A percentile compares a stretch with the other conserved stretches of the same genome.
Evolutionary conservation across 2,329 filamentous ascomycete species (phyloP).

Genomic region (Zymoseptoria crescenta): DNA sequence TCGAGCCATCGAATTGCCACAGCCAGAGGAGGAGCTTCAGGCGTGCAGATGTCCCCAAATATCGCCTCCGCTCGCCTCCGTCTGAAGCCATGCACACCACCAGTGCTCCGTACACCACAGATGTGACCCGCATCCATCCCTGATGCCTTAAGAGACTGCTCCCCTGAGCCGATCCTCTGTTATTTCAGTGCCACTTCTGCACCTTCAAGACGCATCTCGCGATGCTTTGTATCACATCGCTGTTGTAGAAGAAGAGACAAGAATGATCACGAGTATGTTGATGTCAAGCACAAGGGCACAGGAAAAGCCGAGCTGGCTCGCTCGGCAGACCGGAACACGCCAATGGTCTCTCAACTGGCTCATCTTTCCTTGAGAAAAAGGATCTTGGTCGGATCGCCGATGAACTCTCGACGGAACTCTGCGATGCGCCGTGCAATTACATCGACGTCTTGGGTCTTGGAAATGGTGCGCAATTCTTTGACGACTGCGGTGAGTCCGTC

Average conservation of each 20-base stretch:
- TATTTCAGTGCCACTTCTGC: neutral
- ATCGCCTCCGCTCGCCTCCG: too few species aligned
- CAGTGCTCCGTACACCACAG: neutral
- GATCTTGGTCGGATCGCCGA: slow-evolving; percentile 57
- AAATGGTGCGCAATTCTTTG: slow-evolving; percentile 50
- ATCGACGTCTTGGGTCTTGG: slow-evolving; percentile 55
- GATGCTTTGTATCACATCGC: neutral
- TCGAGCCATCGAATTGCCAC: neutral
- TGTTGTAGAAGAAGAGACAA: neutral
- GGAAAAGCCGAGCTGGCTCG: neutral
- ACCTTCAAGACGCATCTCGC: neutral
- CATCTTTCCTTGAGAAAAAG: slow-evolving; percentile 30
- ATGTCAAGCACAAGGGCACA: neutral
- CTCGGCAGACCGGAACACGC: neutral
- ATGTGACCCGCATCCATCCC: neutral
- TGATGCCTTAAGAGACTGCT: neutral
- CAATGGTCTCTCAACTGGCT: neutral
- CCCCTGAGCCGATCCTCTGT: neutral
- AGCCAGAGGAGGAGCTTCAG: neutral
- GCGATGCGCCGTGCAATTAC: slow-evolving; percentile 60
- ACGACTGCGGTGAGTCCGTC: slow-evolving; percentile 55
- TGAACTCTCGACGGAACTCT: slow-evolving; percentile 57
- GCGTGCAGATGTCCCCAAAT: neutral
- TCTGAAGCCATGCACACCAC: neutral
- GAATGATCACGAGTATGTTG: neutral